Base-by-base conservation (phyloP, 176 grass and related monocot genomes). In the Carex cristatella region DNA sequence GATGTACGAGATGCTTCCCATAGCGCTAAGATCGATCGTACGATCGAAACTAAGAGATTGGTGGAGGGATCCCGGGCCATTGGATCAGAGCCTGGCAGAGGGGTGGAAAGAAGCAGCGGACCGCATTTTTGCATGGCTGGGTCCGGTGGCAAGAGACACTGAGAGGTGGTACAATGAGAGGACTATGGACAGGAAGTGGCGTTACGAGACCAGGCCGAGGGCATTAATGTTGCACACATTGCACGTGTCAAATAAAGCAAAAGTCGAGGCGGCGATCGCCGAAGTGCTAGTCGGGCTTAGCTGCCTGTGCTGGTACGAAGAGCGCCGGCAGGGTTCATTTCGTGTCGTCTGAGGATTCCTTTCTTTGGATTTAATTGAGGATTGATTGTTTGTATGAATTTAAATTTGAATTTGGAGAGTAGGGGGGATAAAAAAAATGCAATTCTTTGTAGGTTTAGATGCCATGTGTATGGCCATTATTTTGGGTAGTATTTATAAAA, bases 261-360 rank as follows among this genome's bases (percentile, higher is more conserved):
- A 99, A 85, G 87, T 94, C 10, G 96, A 95, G 79, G 93, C 93
- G 5, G 93, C 96, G 35, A 92, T 99, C 69, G 93, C 90, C 1
- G 96, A 99, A 86, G 93, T 99, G 69, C 90, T 99, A 56, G 93
- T 99, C n/a, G 93, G 88, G 44, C 88, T 99, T 13, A 99, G 91
- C 85, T 99, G 96, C 80, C 83, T 94, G 66, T 91, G 89, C 83
- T 94, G 96, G 93, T 99, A 99, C 85, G 91, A 94, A 82, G 93
- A 95, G 75, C 91, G 78, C n/a, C 86, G 80, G 61, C 90, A 87
- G 28, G 88, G 85, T 28, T 92, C 93, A 11, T 51, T 92, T 33
- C 82, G 89, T 0, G 53, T 73, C 44, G 84, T 48, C 75, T 65
- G 42, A 82, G 23, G 42, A 16, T 64, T 81, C 6, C 9, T 53